Conservation (phyloP, 2,329 filamentous ascomycete species). For the Aspergillus brasiliensis region DNA sequence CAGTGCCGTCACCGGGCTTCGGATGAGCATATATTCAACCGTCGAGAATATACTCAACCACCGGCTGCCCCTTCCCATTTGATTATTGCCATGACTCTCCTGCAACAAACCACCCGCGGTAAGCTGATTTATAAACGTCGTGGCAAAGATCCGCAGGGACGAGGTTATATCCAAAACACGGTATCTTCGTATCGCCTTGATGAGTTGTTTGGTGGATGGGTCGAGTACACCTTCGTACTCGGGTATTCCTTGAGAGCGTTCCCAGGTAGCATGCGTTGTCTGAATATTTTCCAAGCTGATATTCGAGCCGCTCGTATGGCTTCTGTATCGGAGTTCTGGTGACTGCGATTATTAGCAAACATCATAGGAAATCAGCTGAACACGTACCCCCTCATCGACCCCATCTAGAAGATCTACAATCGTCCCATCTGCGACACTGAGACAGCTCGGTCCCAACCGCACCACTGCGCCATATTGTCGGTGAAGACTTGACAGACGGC, state of each 20-base stretch:
- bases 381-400: constrained; percentile 4
- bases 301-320: not conserved
- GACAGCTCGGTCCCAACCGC: constrained; percentile 16
- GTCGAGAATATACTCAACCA: not conserved
- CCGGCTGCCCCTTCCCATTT: not conserved
- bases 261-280: not conserved
- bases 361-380: not conserved
- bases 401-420: constrained; percentile 6
- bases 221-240: constrained; percentile 17
- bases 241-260: not conserved
- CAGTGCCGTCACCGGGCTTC: constrained; percentile 5
- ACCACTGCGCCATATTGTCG: constrained; percentile 19
- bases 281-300: not conserved
- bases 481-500: constrained; percentile 15
- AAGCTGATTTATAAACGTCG: constrained; percentile 8
- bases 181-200: constrained; percentile 12
- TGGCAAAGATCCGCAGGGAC: constrained; percentile 8
- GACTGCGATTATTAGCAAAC: not conserved
- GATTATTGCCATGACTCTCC: not conserved
- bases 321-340: not conserved
- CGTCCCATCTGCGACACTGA: constrained; percentile 19
- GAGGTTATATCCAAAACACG: constrained; percentile 8
- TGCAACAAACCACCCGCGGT: not conserved
- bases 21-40: constrained; percentile 7
- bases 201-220: constrained; percentile 1